Evolutionary conservation across 768 basidiomycete species (phyloP).

Genomic region (Termitomyces sp.): DNA sequence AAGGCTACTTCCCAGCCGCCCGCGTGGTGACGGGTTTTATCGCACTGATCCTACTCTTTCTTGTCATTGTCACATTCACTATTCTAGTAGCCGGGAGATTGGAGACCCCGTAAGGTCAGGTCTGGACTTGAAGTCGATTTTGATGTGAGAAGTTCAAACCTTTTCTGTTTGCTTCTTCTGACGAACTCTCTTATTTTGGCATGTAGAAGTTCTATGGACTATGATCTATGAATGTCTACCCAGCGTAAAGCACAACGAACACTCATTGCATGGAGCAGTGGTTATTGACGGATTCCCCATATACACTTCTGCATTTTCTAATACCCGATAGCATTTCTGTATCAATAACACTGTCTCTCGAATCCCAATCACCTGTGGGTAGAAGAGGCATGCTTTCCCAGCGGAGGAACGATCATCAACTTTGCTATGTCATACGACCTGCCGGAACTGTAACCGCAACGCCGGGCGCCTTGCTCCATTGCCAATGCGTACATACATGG

Average conservation of each 20-base stretch:
- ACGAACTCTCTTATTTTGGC: neutral
- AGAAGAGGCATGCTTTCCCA: neutral
- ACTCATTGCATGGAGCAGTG: neutral
- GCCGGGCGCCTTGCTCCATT: neutral
- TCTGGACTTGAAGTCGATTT: neutral
- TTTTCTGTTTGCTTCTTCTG: slow-evolving; percentile 1
- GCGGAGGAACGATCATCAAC: neutral
- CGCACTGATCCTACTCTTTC: slow-evolving; percentile 14
- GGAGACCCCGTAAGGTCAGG: slow-evolving; percentile 2
- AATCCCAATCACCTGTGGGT: neutral
- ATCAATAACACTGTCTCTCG: neutral
- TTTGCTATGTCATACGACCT: neutral
- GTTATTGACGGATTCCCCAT: neutral
- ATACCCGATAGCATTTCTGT: slow-evolving; percentile 6
- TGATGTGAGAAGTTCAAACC: slow-evolving; percentile 9
- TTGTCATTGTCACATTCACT: slow-evolving; percentile 21
- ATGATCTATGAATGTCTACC: neutral
- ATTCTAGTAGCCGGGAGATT: slow-evolving; percentile 20
- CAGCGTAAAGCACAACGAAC: neutral
- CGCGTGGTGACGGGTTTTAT: slow-evolving; percentile 18
- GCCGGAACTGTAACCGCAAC: no score
- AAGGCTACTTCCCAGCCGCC: slow-evolving; percentile 23
- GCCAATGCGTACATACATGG: neutral
- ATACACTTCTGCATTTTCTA: neutral
- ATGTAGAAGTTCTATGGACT: neutral